Base-by-base conservation (phyloP, 805 yeast species). In the Maudiozyma serrabonitensis region DNA sequence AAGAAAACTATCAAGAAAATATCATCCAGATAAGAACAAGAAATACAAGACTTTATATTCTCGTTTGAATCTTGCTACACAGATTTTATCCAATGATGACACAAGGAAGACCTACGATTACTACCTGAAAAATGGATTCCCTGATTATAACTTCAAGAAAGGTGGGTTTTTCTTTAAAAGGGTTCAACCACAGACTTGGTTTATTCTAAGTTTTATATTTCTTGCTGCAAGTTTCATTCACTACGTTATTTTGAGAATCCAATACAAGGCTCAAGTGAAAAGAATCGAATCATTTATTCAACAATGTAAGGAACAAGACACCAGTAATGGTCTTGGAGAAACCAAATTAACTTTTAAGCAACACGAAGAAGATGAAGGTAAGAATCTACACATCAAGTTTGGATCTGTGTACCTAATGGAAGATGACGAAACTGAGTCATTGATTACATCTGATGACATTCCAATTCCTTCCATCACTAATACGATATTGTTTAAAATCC, bases 21-120 rank as follows among this genome's bases (percentile, higher is more conserved):
- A 84, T 56, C 99, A 91, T 62, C 99, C 99, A 0, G 99, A 91
- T 67, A 89, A 91, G 65, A 69, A 69, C 43, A 65, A 62, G 49
- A 73, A 71, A 49, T 74, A 69, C 41, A 71, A 68, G 50, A 78
- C 78, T 54, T 62, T 66, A 21, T 93, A 82, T 62, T 87, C 91
- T 58, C 72, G 91, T 28, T 75, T 93, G 37, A 85, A 93, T 34
- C 66, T 81, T 26, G 85, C 87, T 21, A 83, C 89, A 34, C 79
- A 84, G 59, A 81, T 90, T 49, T 71, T 90, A 45, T 75, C 91
- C 55, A 71, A 75, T 49, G 68, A 76, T 23, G 77, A 79, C 48
- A 73, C 74, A 50, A 78, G 82, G 53, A 80, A 82, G 45, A 74
- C 88, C 7, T 93, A 93, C 65, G 98, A 93, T 66, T 89, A 80